Evolutionary conservation across 2,329 filamentous ascomycete species (phyloP).

Genomic region (Colletotrichum camelliae): DNA sequence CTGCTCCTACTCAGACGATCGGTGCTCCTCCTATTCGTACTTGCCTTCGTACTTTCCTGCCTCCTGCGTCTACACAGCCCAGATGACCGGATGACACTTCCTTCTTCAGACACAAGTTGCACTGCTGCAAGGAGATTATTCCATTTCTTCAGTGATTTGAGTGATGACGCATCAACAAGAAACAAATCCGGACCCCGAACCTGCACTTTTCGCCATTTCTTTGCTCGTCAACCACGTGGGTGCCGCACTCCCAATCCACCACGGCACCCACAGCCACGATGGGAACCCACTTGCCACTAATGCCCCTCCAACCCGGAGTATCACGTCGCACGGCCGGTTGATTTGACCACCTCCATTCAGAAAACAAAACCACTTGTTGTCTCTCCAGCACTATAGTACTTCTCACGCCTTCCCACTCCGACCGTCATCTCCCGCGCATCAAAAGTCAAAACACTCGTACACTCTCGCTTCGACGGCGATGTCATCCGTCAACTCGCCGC

Average conservation of each 20-base stretch:
- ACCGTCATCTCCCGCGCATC: neutral
- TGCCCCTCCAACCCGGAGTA: neutral
- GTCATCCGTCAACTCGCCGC: neutral
- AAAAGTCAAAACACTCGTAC: neutral
- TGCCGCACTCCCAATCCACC: neutral
- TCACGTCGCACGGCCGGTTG: neutral
- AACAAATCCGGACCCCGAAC: neutral
- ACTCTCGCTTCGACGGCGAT: neutral
- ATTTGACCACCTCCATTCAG: neutral
- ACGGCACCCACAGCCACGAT: neutral
- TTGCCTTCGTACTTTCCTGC: neutral
- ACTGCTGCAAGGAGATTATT: neutral
- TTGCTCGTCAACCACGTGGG: neutral
- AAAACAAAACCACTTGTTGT: neutral
- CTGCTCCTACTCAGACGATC: neutral
- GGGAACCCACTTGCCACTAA: neutral
- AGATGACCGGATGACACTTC: neutral
- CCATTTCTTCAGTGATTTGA: neutral
- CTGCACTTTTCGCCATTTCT: neutral
- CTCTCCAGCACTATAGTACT: neutral
- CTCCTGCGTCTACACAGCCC: neutral
- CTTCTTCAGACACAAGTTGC: neutral
- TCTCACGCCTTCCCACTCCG: neutral
- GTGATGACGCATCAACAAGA: neutral
- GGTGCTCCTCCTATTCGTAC: neutral